Percentiles rank a stretch among this genome's conserved stretches.
Conservation (phyloP, 805 yeast genomes). For the Lachancea meyersii region DNA sequence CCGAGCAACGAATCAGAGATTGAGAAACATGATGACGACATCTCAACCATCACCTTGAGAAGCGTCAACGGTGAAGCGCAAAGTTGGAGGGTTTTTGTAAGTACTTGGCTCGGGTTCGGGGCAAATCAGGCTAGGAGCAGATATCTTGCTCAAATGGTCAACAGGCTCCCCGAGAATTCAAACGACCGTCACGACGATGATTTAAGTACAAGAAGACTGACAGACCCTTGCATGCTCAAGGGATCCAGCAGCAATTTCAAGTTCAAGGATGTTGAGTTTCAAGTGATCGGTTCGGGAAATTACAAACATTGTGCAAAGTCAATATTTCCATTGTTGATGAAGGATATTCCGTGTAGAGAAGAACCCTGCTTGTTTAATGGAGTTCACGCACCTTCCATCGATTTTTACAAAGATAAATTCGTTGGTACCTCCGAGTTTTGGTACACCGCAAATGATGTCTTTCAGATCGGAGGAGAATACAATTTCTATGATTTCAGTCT, state of each 20-base stretch:
- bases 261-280: constrained; percentile 41
- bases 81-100: constrained; percentile 81
- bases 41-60: constrained; percentile 58
- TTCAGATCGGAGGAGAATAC: constrained; percentile 83
- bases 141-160: constrained; percentile 53
- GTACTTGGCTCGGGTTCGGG: constrained; percentile 97
- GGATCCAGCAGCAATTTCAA: constrained; percentile 47
- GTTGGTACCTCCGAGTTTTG: constrained; percentile 95
- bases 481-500: constrained; percentile 64
- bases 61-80: constrained; percentile 65
- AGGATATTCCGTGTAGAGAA: constrained; percentile 75
- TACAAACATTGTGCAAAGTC: constrained; percentile 65
- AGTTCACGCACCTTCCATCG: constrained; percentile 85
- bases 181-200: constrained; percentile 44
- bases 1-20: constrained; percentile 62
- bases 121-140: constrained; percentile 88
- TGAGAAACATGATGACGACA: constrained; percentile 62
- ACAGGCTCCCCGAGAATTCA: constrained; percentile 42
- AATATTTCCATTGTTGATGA: constrained; percentile 70
- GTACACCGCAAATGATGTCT: constrained; percentile 93
- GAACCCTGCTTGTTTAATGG: constrained; percentile 93
- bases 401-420: constrained; percentile 72
- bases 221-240: constrained; percentile 78
- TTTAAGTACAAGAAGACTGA: constrained; percentile 33
- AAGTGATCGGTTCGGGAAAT: constrained; percentile 69